A percentile compares a stretch with the other conserved stretches of the same genome.
Conservation (phyloP, 345 rosid species). For the Trapa incisa region DNA sequence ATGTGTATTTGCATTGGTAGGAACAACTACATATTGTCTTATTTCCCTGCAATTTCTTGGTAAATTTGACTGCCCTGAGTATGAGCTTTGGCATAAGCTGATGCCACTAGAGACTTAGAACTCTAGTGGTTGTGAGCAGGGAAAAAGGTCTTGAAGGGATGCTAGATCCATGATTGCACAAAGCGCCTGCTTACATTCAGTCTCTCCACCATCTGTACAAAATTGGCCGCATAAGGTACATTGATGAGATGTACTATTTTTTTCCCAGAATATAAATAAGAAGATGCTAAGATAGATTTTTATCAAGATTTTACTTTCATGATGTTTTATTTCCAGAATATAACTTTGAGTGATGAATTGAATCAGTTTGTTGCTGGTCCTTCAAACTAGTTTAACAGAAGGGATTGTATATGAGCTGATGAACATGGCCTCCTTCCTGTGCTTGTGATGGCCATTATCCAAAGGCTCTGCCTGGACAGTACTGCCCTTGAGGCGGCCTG, state of each 20-base stretch:
- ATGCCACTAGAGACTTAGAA: not conserved
- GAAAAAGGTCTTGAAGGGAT: not conserved
- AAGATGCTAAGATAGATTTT: not conserved
- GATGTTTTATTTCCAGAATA: not conserved
- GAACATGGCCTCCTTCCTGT: no score
- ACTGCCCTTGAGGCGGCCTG: no score
- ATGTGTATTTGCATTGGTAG: not conserved
- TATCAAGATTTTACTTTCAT: not conserved
- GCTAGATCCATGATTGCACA: not conserved
- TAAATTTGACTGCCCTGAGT: not conserved
- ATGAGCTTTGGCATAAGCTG: not conserved
- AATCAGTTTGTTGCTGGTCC: not conserved
- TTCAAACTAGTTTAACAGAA: not conserved
- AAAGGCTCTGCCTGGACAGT: slow-evolving; percentile 21
- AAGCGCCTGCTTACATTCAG: not conserved
- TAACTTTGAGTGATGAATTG: not conserved
- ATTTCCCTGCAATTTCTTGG: not conserved
- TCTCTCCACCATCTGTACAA: not conserved
- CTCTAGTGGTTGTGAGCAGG: not conserved
- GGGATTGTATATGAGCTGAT: slow-evolving; percentile 13
- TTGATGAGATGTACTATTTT: not conserved
- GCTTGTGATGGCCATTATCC: slow-evolving; percentile 41
- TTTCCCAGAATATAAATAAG: not conserved
- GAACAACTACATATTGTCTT: not conserved
- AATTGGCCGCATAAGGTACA: not conserved